Evolutionary conservation across 768 basidiomycete species (phyloP).

Genomic region (Rhodotorula taiwanensis): DNA sequence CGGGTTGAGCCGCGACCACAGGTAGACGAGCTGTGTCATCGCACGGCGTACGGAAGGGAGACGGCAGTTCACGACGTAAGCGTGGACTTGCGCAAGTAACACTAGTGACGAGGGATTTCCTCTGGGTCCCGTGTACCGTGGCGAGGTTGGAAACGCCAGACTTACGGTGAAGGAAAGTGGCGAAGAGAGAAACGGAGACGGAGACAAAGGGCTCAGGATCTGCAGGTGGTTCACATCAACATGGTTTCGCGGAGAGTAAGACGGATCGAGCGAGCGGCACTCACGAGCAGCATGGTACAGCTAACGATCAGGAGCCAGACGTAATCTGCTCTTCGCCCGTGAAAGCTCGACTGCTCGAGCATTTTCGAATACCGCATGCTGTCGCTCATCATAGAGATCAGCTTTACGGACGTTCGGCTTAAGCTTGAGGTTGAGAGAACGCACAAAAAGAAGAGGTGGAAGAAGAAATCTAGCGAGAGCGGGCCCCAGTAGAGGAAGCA

Average conservation of each 20-base stretch:
- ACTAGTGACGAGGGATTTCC: no score
- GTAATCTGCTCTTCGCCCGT: constrained; percentile 84
- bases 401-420: neutral
- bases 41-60: neutral
- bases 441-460: constrained; percentile 98
- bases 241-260: neutral
- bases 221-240: neutral
- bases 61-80: no score
- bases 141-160: neutral
- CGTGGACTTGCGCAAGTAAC: no score
- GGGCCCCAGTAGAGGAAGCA: constrained; percentile 96
- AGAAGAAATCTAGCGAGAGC: constrained; percentile 85
- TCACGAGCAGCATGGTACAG: constrained; percentile 73
- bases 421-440: constrained; percentile 42
- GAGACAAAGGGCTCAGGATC: constrained; percentile 37
- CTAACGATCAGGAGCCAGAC: constrained; percentile 87
- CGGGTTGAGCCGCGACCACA: constrained; percentile 93
- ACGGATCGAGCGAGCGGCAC: constrained; percentile 40
- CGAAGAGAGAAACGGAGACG: constrained; percentile 58
- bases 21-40: constrained; percentile 82
- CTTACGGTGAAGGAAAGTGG: constrained; percentile 39
- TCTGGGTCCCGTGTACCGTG: no score
- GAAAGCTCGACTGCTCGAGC: constrained; percentile 93
- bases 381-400: neutral
- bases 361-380: constrained; percentile 96